Base-by-base conservation (phyloP, 768 basidiomycete species). In the Mycena kentingensis region DNA sequence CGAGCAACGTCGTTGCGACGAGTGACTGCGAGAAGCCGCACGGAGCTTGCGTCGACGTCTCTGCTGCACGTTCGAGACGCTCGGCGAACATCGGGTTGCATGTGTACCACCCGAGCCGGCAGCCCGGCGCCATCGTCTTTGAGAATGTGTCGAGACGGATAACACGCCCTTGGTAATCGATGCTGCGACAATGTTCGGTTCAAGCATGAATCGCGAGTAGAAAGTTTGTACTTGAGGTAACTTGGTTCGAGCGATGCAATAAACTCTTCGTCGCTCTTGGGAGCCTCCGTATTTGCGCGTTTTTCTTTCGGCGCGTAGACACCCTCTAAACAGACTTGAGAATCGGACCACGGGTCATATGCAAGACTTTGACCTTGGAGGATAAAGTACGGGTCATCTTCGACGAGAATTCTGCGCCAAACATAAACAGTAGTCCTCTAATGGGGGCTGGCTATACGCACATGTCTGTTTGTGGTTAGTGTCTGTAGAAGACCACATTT, bases 311-410 rank as follows among this genome's bases (percentile, higher is more conserved):
- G 77, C 6, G 74, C 62, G 65, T 87, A 90, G 2, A 68, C 55
- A 0, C 78, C 80, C 55, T 82, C 70, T 42, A 26, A 12, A 24
- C 5, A 24, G 25, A 21, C 5, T 11, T 5, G 21, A 25, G 22
- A 11, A 27, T 6, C 19, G 41, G 10, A 8, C 16, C 10, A 32
- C 8, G 16, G 31, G 31, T 8, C 31, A 8, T 16, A 8, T 25
- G 22, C 7, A 24, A 8, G 12, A 7, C 22, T 24, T 7, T 11
- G 25, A 42, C 41, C 22, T 64, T 90, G 88, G 21, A 90, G 72
- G 71, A 89, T 88, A 68, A 81, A 77, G 67, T 91, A 90, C 3
- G 90, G 90, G 67, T 91, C 90, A 60, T 93, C 90, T 72, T 92
- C 89, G 48, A 87, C 82, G 53, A 90, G 90, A 58, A 90, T 83